Evolutionary conservation across 2,329 filamentous ascomycete species (phyloP), one percentile per base, ranked within the genome.

Genomic region (Calonectria hawksworthii): DNA sequence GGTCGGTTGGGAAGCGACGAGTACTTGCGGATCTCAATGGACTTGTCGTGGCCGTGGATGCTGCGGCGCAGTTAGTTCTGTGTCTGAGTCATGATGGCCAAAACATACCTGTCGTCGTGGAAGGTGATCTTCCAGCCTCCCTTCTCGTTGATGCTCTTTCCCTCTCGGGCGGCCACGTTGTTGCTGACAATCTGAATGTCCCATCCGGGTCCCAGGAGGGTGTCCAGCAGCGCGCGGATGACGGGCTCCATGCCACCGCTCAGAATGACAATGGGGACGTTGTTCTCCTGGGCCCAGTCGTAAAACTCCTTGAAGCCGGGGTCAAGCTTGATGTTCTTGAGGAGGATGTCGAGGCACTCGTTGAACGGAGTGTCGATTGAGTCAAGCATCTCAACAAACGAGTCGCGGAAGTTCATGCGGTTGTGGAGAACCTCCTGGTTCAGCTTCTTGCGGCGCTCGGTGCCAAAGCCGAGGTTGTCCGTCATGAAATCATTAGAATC

Each of bases 31-130:
- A 99, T 95, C 83, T 97, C 95, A 69, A 96, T 89, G 32, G 94
- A 96, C 91, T 99, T 99, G 89, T 99, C 96, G 84, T 99, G 97
- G n/a, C 97, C 97, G 81, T 98, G 98, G 73, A 93, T 90, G 83
- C 94, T 95, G 76, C 74, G 13, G 11, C 70, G 28, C 36, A 30
- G 56, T 80, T 63, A 79, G 70, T 61, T 56, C 21, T 9, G 6
- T 5, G 41, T 18, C 32, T 9, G 50, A 3, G 7, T 18, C 9
- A 28, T 30, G 13, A 16, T 13, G 26, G 18, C 11, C 26, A 16
- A 16, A n/a, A 82, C 85, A 82, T 82, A 93, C 92, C 92, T 95
- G 75, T 96, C 95, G 83, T 99, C 96, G 82, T 95, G 96, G 86
- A 93, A 99, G 73, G 92, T 89, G 80, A 99, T 96, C 82, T 93